Conservation (phyloP, 192 early-diverging fungal species). For the Spizellomyces punctatus region DNA sequence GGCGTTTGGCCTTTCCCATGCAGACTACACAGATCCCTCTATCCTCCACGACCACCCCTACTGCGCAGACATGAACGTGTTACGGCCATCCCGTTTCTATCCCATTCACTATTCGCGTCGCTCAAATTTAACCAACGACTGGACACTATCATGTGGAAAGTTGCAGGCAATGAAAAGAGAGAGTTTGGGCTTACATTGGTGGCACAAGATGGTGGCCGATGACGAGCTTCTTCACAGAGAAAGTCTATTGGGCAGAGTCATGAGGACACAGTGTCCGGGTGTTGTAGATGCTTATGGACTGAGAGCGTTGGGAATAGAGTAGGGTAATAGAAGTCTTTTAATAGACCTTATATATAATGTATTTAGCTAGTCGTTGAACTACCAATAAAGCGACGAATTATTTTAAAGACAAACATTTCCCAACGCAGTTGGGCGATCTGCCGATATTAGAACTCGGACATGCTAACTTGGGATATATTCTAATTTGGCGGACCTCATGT, state of each 20-base stretch:
- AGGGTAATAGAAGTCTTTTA: neutral
- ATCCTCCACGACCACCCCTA: neutral
- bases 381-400: too few relatives aligned
- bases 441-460: too few relatives aligned
- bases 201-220: slow-evolving; percentile 30
- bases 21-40: neutral
- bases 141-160: slow-evolving; percentile 6
- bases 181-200: slow-evolving; percentile 38
- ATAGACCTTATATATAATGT: too few relatives aligned
- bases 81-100: slow-evolving; percentile 23
- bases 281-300: slow-evolving; percentile 28
- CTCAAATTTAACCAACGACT: slow-evolving; percentile 1
- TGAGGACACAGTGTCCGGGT: slow-evolving; percentile 28
- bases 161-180: slow-evolving; percentile 9
- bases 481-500: too few relatives aligned
- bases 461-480: too few relatives aligned
- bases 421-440: too few relatives aligned
- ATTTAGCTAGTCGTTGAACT: too few relatives aligned
- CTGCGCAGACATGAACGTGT: slow-evolving; percentile 21
- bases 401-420: too few relatives aligned
- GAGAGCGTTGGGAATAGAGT: slow-evolving; percentile 9
- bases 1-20: neutral
- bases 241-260: slow-evolving; percentile 25
- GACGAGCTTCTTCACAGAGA: neutral
- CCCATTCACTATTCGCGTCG: slow-evolving; percentile 24